Conservation (phyloP, 345 rosid genomes). For the Pugionium cornutum region DNA sequence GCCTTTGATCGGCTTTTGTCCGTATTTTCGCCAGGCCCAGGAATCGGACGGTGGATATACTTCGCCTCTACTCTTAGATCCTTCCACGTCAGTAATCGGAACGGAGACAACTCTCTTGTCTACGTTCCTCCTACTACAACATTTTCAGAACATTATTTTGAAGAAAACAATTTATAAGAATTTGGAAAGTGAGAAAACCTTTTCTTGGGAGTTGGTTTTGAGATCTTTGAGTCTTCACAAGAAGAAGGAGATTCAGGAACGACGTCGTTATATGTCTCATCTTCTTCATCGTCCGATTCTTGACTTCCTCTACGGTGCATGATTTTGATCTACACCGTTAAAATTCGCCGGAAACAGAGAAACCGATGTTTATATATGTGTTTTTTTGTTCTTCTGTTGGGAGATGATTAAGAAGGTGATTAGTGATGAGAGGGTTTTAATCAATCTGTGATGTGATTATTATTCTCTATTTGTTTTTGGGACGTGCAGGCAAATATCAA, state of each 20-base stretch:
- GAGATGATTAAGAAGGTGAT: slow-evolving; percentile 38
- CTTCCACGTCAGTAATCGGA: slow-evolving; percentile 64
- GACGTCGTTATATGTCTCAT: slow-evolving; percentile 39
- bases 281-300: slow-evolving; percentile 43
- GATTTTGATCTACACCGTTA: slow-evolving; percentile 20
- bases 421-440: slow-evolving; percentile 44
- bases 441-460: slow-evolving; percentile 38
- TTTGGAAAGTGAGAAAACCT: slow-evolving; percentile 41
- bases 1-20: slow-evolving; percentile 86
- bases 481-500: slow-evolving; percentile 48
- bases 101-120: slow-evolving; percentile 69
- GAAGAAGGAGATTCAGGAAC: slow-evolving; percentile 53
- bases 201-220: slow-evolving; percentile 52
- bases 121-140: slow-evolving; percentile 45
- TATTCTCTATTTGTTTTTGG: slow-evolving; percentile 37
- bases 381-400: neutral
- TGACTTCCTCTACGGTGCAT: slow-evolving; percentile 41
- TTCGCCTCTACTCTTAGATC: slow-evolving; percentile 56
- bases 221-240: slow-evolving; percentile 47
- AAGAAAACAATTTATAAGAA: neutral
- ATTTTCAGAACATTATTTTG: neutral
- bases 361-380: neutral
- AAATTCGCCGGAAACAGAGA: slow-evolving; percentile 10
- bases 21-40: slow-evolving; percentile 88
- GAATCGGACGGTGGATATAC: slow-evolving; percentile 74